A percentile compares a stretch with the other conserved stretches of the same genome.
These are phyloP conservation scores for Terana coerulea DNA, from an alignment of 768 basidiomycete species.

Conservation along the genomic window DNA sequence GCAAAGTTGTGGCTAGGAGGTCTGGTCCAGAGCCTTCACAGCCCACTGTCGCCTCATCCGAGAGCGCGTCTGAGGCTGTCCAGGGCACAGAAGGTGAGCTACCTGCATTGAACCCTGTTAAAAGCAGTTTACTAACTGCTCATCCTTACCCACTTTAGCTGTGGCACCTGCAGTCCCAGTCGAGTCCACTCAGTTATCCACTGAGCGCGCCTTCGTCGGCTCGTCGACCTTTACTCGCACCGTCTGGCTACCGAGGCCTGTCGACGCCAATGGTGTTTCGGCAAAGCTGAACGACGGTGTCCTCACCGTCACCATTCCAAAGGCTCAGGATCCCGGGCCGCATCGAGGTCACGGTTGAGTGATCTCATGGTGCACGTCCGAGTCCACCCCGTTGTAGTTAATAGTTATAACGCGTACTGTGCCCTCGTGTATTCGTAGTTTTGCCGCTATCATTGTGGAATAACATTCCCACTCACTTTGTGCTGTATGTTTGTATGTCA, in stretches of 20 bases:
- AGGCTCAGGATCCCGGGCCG: slow-evolving; percentile 55
- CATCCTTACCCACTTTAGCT: slow-evolving; percentile 15
- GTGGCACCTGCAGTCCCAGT: slow-evolving; percentile 18
- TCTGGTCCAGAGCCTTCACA: slow-evolving; percentile 2
- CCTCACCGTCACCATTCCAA: slow-evolving; percentile 57
- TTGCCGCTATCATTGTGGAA: too few species aligned
- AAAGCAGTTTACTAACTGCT: slow-evolving; percentile 14
- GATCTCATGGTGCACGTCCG: slow-evolving; percentile 3
- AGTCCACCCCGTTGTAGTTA: not conserved
- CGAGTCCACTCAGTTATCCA: slow-evolving; percentile 44
- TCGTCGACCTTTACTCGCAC: slow-evolving; percentile 61
- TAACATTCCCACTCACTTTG: too few species aligned
- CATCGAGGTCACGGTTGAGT: slow-evolving; percentile 44
- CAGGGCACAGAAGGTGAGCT: slow-evolving; percentile 21
- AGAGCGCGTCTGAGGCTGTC: slow-evolving; percentile 15
- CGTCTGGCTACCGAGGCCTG: slow-evolving; percentile 63
- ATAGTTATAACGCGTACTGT: not conserved
- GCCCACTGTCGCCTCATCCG: slow-evolving; percentile 5
- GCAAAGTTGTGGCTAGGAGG: slow-evolving; percentile 39
- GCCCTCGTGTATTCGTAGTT: not conserved
- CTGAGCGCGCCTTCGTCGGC: slow-evolving; percentile 58
- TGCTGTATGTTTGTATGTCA: too few species aligned
- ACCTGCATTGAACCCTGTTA: not conserved
- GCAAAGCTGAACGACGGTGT: slow-evolving; percentile 71
- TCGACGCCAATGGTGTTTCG: slow-evolving; percentile 52